These are phyloP conservation scores for Microbotryomycetes sp. DNA, from an alignment of 1,284 basidiomycete species.

Conservation along the genomic window DNA sequence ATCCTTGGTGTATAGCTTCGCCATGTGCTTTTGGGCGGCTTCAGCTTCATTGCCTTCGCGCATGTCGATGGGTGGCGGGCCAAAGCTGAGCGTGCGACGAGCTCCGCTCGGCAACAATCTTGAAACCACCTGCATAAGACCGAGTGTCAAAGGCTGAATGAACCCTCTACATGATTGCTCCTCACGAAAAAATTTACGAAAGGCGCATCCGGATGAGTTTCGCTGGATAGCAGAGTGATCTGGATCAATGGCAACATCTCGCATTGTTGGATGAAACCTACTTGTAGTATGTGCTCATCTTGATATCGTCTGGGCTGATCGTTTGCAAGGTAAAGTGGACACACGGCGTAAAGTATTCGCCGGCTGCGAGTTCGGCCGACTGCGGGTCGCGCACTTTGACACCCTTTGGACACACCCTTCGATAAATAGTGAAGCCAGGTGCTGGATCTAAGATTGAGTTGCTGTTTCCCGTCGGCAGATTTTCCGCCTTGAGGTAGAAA, in stretches of 20 bases:
- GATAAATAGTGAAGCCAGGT: constrained; percentile 23
- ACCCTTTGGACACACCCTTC: constrained; percentile 8
- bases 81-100: constrained; percentile 16
- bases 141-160: too few species aligned
- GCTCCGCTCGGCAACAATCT: constrained; percentile 14
- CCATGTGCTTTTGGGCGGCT: not conserved
- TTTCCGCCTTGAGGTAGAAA: constrained; percentile 18
- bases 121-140: too few species aligned
- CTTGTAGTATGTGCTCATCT: constrained; percentile 3
- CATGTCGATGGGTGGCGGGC: constrained; percentile 10
- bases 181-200: constrained; percentile 21
- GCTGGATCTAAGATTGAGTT: constrained; percentile 6
- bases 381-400: not conserved
- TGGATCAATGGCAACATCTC: not conserved
- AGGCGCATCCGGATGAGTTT: constrained; percentile 4
- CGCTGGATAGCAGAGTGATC: constrained; percentile 1
- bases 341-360: constrained; percentile 21
- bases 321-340: constrained; percentile 18
- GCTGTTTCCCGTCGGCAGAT: constrained; percentile 6
- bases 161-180: too few species aligned
- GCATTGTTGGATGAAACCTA: not conserved
- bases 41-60: constrained; percentile 6
- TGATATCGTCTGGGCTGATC: constrained; percentile 13
- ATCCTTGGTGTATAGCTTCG: constrained; percentile 28
- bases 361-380: not conserved